Evolutionary conservation across 2,329 filamentous ascomycete species (phyloP).

Genomic region (Fusarium palustre): DNA sequence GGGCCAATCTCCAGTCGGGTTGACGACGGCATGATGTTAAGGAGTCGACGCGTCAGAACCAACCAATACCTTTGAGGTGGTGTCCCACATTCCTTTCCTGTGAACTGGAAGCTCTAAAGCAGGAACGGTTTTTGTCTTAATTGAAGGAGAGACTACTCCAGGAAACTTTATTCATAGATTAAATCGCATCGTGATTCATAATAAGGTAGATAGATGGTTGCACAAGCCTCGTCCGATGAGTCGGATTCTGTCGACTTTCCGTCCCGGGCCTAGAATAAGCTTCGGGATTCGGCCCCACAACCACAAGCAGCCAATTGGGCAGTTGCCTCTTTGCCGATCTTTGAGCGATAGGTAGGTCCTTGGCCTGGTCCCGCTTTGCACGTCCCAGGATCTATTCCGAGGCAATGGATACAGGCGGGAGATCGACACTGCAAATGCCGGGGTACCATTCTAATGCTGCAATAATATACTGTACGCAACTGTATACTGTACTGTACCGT

Average conservation of each 20-base stretch:
- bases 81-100: constrained; percentile 36
- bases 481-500: neutral
- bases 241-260: constrained; percentile 17
- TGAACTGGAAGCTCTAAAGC: constrained; percentile 5
- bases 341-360: neutral
- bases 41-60: constrained; percentile 4
- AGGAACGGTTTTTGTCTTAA: constrained; percentile 15
- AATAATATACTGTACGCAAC: neutral
- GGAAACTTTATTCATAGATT: constrained; percentile 18
- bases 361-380: neutral
- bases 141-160: neutral
- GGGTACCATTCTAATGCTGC: constrained; percentile 5
- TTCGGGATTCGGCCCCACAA: constrained; percentile 9
- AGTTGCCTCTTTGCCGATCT: neutral
- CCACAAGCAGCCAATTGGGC: neutral
- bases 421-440: constrained; percentile 40
- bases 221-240: constrained; percentile 15
- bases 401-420: constrained; percentile 28
- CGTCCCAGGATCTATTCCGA: constrained; percentile 17
- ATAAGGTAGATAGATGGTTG: neutral
- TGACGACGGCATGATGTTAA: constrained; percentile 18
- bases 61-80: constrained; percentile 21
- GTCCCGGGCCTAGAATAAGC: constrained; percentile 25
- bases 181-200: neutral
- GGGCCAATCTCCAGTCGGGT: neutral